phyloP scores from a whole-genome alignment of 768 basidiomycete genomes.

The Mycena galericulata region DNA sequence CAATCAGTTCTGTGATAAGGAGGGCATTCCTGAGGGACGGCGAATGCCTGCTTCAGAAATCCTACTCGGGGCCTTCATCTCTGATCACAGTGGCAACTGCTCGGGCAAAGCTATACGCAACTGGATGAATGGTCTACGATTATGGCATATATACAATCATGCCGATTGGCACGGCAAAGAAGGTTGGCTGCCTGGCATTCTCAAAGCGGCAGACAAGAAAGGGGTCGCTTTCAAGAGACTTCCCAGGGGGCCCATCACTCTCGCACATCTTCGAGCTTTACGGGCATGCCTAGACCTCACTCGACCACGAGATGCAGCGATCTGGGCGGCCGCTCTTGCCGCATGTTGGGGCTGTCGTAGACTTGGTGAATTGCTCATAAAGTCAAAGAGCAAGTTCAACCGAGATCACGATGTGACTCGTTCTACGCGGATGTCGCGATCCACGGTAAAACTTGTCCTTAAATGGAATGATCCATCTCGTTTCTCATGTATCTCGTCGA shows the following conservation, averaged over 20 bases:
- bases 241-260: conserved; percentile 1
- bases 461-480: no score
- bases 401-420: neutral
- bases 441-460: neutral
- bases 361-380: neutral
- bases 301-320: neutral
- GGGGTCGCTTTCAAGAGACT: conserved; percentile 5
- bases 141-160: conserved; percentile 1
- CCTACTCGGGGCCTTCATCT: conserved; percentile 1
- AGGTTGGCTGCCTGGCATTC: neutral
- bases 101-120: neutral
- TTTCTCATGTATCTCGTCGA: no score
- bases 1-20: neutral
- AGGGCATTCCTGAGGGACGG: neutral
- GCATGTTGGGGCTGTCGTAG: neutral
- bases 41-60: neutral
- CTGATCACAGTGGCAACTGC: neutral
- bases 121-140: neutral
- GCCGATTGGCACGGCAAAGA: conserved; percentile 1
- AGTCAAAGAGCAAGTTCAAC: neutral
- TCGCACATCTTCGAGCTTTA: neutral
- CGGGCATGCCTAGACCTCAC: neutral
- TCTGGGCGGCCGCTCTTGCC: neutral
- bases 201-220: neutral
- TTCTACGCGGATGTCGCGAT: neutral